These are phyloP conservation scores for Ambrosiella xylebori DNA, from an alignment of 2,329 filamentous ascomycete genomes.

Conservation along the genomic window DNA sequence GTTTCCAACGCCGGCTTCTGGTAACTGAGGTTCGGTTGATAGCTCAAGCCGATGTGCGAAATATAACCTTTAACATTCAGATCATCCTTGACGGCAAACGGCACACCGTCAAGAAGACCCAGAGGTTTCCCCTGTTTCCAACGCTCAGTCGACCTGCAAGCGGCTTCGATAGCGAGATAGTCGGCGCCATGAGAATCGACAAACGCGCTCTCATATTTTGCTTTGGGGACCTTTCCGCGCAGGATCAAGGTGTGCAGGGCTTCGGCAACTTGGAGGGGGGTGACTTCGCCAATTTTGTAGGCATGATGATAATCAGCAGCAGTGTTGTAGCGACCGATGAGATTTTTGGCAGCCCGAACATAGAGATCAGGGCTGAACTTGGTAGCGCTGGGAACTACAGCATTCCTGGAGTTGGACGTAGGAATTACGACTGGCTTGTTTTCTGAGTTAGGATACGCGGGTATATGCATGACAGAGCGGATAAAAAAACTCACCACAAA, in stretches of 20 bases:
- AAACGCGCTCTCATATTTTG: slow-evolving; percentile 55
- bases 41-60: slow-evolving; percentile 36
- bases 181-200: slow-evolving; percentile 41
- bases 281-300: slow-evolving; percentile 52
- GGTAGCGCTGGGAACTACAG: slow-evolving; percentile 19
- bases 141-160: slow-evolving; percentile 53
- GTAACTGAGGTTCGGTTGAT: slow-evolving; percentile 34
- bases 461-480: neutral
- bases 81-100: slow-evolving; percentile 73
- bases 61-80: slow-evolving; percentile 53
- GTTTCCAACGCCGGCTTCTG: slow-evolving; percentile 38
- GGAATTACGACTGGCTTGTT: slow-evolving; percentile 42
- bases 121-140: slow-evolving; percentile 50
- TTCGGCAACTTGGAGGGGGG: slow-evolving; percentile 55
- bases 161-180: slow-evolving; percentile 47
- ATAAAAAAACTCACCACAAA: slow-evolving; percentile 12
- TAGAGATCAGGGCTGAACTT: slow-evolving; percentile 26
- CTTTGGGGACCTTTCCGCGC: slow-evolving; percentile 33
- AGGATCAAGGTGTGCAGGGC: slow-evolving; percentile 54
- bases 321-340: slow-evolving; percentile 43
- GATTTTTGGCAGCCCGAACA: slow-evolving; percentile 23
- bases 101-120: slow-evolving; percentile 62
- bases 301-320: slow-evolving; percentile 60
- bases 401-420: slow-evolving; percentile 21
- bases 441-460: neutral